A percentile compares a stretch with the other conserved stretches of the same genome.
These are phyloP conservation scores for Podospora pseudocomata DNA, from an alignment of 495 filamentous ascomycete genomes.

Conservation along the genomic window DNA sequence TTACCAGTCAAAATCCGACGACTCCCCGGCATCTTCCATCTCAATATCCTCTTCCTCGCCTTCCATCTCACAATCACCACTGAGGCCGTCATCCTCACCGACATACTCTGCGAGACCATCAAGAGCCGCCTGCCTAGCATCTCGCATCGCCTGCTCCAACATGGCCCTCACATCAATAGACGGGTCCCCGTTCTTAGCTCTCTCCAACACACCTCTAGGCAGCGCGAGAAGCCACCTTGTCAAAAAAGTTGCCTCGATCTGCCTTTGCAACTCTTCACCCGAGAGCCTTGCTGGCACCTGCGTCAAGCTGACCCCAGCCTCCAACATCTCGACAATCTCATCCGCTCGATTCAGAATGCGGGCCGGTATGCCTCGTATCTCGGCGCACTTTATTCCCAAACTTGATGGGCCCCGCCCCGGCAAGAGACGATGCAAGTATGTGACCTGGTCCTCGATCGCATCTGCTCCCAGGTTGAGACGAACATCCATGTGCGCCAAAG, in stretches of 20 bases:
- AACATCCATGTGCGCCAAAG: slow-evolving; percentile 88
- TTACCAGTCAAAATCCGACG: not conserved
- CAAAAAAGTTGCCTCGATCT: slow-evolving; percentile 19
- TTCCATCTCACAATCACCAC: not conserved
- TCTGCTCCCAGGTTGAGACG: slow-evolving; percentile 59
- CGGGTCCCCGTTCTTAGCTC: not conserved
- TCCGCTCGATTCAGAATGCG: slow-evolving; percentile 73
- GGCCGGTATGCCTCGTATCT: slow-evolving; percentile 73
- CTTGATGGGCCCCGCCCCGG: slow-evolving; percentile 73
- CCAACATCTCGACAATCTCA: slow-evolving; percentile 64
- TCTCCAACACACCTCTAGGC: not conserved
- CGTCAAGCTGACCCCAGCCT: slow-evolving; percentile 49
- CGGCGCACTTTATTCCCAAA: slow-evolving; percentile 80
- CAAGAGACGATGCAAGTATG: slow-evolving; percentile 76
- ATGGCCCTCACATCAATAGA: not conserved
- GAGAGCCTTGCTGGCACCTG: slow-evolving; percentile 12
- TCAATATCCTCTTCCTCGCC: not conserved
- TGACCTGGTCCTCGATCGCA: slow-evolving; percentile 67
- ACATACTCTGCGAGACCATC: not conserved
- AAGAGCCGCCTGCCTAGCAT: not conserved
- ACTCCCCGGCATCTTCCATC: not conserved
- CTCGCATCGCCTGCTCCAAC: not conserved
- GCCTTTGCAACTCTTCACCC: slow-evolving; percentile 17
- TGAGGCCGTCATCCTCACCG: not conserved
- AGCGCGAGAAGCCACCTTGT: slow-evolving; percentile 23